phyloP scores from a whole-genome alignment of 2,329 filamentous ascomycete species.

The Paracoccidioides lutzii region DNA sequence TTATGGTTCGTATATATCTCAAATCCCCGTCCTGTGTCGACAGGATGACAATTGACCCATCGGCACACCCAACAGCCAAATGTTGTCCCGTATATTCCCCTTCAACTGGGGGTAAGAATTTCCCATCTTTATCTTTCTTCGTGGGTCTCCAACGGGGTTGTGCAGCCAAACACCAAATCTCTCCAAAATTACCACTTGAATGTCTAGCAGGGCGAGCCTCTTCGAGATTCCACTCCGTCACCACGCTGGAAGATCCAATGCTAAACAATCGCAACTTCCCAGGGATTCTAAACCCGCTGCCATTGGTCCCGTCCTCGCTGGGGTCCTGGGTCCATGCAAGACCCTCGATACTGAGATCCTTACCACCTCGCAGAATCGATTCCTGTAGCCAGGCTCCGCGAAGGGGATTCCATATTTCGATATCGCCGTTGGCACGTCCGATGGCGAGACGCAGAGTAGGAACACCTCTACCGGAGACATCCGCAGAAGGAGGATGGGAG shows the following conservation, averaged over 20 bases:
- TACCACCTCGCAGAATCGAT: constrained; percentile 67
- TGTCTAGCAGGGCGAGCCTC: constrained; percentile 65
- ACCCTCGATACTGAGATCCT: constrained; percentile 77
- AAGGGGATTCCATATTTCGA: constrained; percentile 92
- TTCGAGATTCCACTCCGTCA: constrained; percentile 90
- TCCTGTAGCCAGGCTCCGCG: constrained; percentile 82
- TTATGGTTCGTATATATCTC: constrained; percentile 62
- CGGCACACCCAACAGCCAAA: constrained; percentile 77
- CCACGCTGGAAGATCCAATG: constrained; percentile 80
- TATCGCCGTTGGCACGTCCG: constrained; percentile 85
- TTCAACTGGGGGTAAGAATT: constrained; percentile 22
- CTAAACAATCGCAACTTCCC: constrained; percentile 84
- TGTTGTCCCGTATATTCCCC: constrained; percentile 41
- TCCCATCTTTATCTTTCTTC: constrained; percentile 25
- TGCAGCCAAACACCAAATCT: constrained; percentile 90
- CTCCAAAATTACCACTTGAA: constrained; percentile 82
- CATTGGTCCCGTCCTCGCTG: constrained; percentile 47
- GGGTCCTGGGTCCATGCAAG: constrained; percentile 84
- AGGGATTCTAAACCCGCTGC: constrained; percentile 46
- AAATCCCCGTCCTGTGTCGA: constrained; percentile 76
- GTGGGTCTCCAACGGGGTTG: constrained; percentile 51
- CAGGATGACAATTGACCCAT: constrained; percentile 77
- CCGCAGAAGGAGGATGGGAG: constrained; percentile 54
- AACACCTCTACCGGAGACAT: constrained; percentile 34
- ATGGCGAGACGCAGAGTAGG: constrained; percentile 66